phyloP scores from a whole-genome alignment of 768 basidiomycete species.

The Macrolepiota dolichaula region DNA sequence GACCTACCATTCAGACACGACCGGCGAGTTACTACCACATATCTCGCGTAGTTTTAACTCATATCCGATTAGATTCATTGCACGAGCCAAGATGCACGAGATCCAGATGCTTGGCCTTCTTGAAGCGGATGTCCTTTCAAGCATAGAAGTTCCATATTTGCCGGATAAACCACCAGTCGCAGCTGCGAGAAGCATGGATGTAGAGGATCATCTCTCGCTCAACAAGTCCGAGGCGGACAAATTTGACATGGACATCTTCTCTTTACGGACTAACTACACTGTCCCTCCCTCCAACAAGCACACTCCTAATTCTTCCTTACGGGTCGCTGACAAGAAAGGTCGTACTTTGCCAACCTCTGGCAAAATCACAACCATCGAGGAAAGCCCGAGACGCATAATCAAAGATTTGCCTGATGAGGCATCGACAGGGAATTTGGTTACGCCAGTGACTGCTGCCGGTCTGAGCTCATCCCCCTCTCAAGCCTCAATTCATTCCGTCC shows the following conservation, averaged over 20 bases:
- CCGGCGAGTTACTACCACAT: constrained; percentile 40
- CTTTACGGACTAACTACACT: constrained; percentile 37
- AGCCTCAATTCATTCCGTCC: constrained; percentile 57
- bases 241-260: constrained; percentile 72
- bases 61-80: constrained; percentile 63
- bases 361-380: constrained; percentile 62
- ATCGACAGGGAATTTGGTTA: constrained; percentile 19
- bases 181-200: constrained; percentile 14
- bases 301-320: constrained; percentile 36
- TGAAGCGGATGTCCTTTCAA: constrained; percentile 87
- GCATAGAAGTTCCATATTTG: constrained; percentile 83
- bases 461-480: constrained; percentile 65
- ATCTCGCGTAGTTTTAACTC: not conserved
- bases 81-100: constrained; percentile 95
- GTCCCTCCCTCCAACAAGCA: constrained; percentile 20
- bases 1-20: constrained; percentile 79
- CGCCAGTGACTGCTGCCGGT: constrained; percentile 23
- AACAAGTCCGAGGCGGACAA: constrained; percentile 61
- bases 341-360: constrained; percentile 47
- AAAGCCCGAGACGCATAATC: constrained; percentile 54
- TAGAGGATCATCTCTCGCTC: constrained; percentile 32
- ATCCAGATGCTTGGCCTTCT: constrained; percentile 92
- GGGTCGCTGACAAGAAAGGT: constrained; percentile 41
- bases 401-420: constrained; percentile 51
- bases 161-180: constrained; percentile 38